These are phyloP conservation scores for Ustilago loliicola DNA, from an alignment of 1,284 basidiomycete genomes.

Conservation along the genomic window DNA sequence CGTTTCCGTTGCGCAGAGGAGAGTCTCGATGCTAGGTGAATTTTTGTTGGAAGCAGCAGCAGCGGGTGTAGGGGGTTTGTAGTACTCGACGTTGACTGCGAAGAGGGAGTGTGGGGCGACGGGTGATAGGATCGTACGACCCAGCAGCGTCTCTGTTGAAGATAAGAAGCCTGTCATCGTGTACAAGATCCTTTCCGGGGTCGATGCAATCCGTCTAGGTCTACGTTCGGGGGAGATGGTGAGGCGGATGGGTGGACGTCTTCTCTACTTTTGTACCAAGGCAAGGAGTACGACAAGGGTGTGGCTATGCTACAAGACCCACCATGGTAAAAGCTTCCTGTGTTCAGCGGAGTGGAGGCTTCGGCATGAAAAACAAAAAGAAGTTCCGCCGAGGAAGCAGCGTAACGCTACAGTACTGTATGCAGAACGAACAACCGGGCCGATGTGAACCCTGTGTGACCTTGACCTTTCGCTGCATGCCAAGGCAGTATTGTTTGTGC, in stretches of 20 bases:
- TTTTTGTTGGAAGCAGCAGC: background rate
- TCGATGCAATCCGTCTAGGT: background rate
- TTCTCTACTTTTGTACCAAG: slow-evolving; percentile 10
- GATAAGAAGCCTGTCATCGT: slow-evolving; percentile 42
- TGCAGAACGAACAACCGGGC: background rate
- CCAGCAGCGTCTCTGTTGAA: slow-evolving; percentile 41
- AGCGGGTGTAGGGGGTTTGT: slow-evolving; percentile 21
- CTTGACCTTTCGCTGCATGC: slow-evolving; percentile 7
- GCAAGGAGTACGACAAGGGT: background rate
- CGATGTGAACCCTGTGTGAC: background rate
- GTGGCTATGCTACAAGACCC: slow-evolving; percentile 5
- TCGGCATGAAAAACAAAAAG: slow-evolving; percentile 1
- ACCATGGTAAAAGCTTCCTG: background rate
- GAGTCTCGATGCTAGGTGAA: slow-evolving; percentile 32
- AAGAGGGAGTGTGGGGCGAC: slow-evolving; percentile 48
- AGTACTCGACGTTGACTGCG: slow-evolving; percentile 53
- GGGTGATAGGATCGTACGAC: slow-evolving; percentile 40
- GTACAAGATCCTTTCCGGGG: background rate
- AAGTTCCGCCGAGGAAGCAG: slow-evolving; percentile 1
- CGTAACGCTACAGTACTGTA: slow-evolving; percentile 11
- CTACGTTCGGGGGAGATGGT: background rate
- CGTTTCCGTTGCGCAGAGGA: slow-evolving; percentile 39
- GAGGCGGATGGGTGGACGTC: background rate
- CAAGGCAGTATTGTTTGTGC: background rate
- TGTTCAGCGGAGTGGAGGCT: slow-evolving; percentile 5